Evolutionary conservation across 768 basidiomycete genomes (phyloP), one percentile per base, ranked within the genome.

Genomic region (Russula compacta): DNA sequence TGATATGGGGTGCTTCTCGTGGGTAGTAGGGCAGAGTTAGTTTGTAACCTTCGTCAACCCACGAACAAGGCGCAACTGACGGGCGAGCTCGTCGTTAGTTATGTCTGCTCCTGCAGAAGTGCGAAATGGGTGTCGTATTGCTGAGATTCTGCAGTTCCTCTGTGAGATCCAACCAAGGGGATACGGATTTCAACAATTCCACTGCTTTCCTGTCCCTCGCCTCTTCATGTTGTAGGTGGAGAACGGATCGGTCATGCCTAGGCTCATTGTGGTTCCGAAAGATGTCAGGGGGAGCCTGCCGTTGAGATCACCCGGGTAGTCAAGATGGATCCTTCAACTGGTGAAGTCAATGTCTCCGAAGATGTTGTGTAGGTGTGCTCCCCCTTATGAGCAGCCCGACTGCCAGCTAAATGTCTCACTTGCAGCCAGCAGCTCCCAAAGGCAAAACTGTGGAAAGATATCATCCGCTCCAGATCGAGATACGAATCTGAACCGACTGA

Each of bases 181-280:
- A 35, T 29, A 66, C 15, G 73, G 73, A 14, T 66, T 54, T 8
- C 71, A 69, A 6, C 65, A 71, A 53, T 69, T 82, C 49, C 79
- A 82, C 40, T 93, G 90, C 69, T 83, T 81, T 69, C 91, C 89
- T 6, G 73, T 93, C 48, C 81, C 86, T 33, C 82, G 92, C 15
- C 77, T 92, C 32, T 88, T 94, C 67, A 77, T 78, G 70, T 74
- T 89, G 90, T 88, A 68, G 72, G 83, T 68, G 65, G 9, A 10
- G 62, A 35, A 14, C n/a, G 39, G 11, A 36, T 43, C 48, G 32
- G 21, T 60, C 50, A 19, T 36, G 56, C 42, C 58, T 58, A 51
- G 51, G 39, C 40, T 58, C 14, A 62, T 32, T 15, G 19, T 51
- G 32, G 33, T 43, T 39, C 64, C 35, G 49, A 59, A 65, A 92